Conservation (phyloP, 164 flowering plant genomes). For the Nymphaea thermarum region DNA sequence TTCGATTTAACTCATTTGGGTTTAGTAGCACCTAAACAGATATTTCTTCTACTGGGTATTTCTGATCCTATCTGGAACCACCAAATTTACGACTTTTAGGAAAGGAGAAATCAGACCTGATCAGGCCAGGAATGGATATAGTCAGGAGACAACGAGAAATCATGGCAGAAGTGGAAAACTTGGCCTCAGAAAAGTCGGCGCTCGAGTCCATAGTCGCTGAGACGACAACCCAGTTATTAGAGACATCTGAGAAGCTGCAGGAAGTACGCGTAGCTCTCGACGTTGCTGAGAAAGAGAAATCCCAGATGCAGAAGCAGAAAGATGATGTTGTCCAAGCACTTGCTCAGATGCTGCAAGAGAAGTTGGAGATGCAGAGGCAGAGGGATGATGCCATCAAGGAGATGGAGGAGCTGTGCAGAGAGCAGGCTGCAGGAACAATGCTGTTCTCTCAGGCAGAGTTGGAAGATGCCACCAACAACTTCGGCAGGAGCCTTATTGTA, state of each 20-base stretch:
- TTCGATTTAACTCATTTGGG: no score
- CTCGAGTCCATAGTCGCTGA: background rate
- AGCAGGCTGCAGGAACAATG: background rate
- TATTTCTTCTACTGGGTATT: no score
- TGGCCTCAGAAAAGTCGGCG: background rate
- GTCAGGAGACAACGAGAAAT: background rate
- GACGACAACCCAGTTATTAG: background rate
- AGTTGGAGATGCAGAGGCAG: background rate
- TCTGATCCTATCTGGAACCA: no score
- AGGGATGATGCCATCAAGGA: background rate
- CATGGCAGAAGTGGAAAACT: background rate
- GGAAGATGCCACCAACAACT: conserved; percentile 33
- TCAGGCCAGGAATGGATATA: background rate
- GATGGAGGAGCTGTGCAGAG: background rate
- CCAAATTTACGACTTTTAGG: background rate
- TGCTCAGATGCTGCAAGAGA: background rate
- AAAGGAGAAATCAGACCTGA: background rate
- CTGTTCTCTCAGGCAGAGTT: conserved; percentile 42
- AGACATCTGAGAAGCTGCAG: background rate
- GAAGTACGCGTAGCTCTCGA: background rate
- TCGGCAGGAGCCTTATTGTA: conserved; percentile 27
- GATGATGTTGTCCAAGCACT: background rate
- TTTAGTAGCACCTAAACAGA: no score
- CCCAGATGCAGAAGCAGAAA: background rate
- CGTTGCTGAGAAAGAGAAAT: background rate